These are phyloP conservation scores for Hyphodiscus sp. DNA, from an alignment of 2,329 filamentous ascomycete genomes.

Conservation along the genomic window DNA sequence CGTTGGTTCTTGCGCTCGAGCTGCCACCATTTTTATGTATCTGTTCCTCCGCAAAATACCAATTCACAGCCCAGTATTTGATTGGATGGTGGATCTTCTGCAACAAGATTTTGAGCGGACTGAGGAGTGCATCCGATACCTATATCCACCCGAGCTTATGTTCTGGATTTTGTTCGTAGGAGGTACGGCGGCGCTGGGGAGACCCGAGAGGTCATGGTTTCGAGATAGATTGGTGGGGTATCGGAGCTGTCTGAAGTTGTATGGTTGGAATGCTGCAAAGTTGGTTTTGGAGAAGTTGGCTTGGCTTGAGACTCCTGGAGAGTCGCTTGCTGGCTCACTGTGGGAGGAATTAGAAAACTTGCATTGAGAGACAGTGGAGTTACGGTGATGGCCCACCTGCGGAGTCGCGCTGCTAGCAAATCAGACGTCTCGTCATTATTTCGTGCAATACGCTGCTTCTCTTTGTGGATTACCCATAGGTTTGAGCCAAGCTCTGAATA, in stretches of 20 bases:
- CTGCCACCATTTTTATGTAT: background rate
- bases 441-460: no score
- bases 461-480: no score
- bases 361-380: background rate
- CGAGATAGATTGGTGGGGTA: background rate
- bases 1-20: background rate
- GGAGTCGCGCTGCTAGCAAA: no score
- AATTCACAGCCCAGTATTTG: background rate
- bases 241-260: background rate
- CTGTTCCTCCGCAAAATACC: background rate
- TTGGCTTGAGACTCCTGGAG: background rate
- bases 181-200: background rate
- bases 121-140: background rate
- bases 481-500: no score
- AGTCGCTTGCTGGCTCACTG: background rate
- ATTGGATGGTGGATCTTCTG: background rate
- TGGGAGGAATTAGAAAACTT: background rate
- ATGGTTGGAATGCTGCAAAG: background rate
- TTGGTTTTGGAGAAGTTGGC: background rate
- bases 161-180: constrained; percentile 3
- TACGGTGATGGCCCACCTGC: background rate
- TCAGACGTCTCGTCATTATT: no score
- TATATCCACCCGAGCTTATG: background rate
- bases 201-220: background rate
- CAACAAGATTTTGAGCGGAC: background rate